Percentiles rank a stretch among this genome's conserved stretches.
phyloP scores from a whole-genome alignment of 768 basidiomycete species.

The Suillus cothurnatus region DNA sequence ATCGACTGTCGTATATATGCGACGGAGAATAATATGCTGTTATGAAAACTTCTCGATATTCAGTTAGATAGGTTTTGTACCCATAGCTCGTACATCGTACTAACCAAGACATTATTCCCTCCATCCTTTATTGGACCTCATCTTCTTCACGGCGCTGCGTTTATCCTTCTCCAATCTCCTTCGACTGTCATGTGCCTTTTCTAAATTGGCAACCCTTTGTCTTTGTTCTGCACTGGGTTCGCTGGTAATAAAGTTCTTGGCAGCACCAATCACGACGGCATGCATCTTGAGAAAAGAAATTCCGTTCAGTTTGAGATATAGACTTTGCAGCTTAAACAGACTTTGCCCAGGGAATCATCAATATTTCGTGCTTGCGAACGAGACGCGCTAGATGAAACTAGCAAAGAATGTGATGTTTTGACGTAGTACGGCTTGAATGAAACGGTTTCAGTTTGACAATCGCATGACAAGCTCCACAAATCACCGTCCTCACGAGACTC shows the following conservation, averaged over 20 bases:
- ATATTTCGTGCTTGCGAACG: slow-evolving; percentile 82
- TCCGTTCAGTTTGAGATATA: neutral
- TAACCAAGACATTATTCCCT: neutral
- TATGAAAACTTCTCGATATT: neutral
- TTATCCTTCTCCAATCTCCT: slow-evolving; percentile 30
- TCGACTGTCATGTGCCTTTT: slow-evolving; percentile 22
- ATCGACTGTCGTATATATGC: neutral
- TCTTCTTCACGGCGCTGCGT: slow-evolving; percentile 27
- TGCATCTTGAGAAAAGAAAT: slow-evolving; percentile 26
- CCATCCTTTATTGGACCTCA: slow-evolving; percentile 31
- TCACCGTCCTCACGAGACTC: slow-evolving; percentile 49
- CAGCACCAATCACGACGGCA: slow-evolving; percentile 24
- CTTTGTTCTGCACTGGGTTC: slow-evolving; percentile 28
- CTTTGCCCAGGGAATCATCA: slow-evolving; percentile 72
- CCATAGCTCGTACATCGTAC: neutral
- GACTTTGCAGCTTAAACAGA: slow-evolving; percentile 23
- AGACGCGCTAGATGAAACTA: slow-evolving; percentile 67
- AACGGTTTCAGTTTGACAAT: slow-evolving; percentile 1
- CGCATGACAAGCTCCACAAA: neutral
- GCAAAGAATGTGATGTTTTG: slow-evolving; percentile 65
- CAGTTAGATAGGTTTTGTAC: neutral
- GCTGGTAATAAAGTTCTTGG: slow-evolving; percentile 24
- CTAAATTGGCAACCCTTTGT: slow-evolving; percentile 25
- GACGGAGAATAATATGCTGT: neutral
- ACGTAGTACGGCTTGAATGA: slow-evolving; percentile 59